phyloP scores from a whole-genome alignment of 768 basidiomycete genomes.

The Mycena metata region DNA sequence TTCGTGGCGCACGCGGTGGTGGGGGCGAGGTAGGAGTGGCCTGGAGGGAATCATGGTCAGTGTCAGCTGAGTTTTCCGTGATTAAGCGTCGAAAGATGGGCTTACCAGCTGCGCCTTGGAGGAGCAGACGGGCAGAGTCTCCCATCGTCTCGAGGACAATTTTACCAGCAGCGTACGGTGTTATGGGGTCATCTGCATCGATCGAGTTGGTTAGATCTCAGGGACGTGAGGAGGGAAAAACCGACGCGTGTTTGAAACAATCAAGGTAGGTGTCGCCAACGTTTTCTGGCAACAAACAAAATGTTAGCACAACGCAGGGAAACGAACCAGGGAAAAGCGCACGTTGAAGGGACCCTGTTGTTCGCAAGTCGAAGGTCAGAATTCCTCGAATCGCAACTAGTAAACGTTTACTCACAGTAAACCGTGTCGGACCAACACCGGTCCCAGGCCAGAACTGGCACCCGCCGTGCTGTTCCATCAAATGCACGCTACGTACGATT shows the following conservation, averaged over 20 bases:
- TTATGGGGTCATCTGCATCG: slow-evolving; percentile 33
- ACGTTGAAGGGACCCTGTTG: slow-evolving; percentile 36
- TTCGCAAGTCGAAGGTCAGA: background rate
- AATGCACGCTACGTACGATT: slow-evolving; percentile 33
- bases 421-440: slow-evolving; percentile 31
- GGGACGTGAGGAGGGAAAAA: background rate
- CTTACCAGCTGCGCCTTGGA: slow-evolving; percentile 32
- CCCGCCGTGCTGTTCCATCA: slow-evolving; percentile 40
- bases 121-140: slow-evolving; percentile 32
- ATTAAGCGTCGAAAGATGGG: too few species aligned
- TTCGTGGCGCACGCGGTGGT: slow-evolving; percentile 25
- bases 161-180: slow-evolving; percentile 29
- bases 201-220: background rate
- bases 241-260: slow-evolving; percentile 33
- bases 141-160: slow-evolving; percentile 32
- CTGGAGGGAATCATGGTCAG: background rate
- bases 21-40: slow-evolving; percentile 35
- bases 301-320: too few species aligned
- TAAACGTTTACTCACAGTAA: slow-evolving; percentile 14
- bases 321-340: too few species aligned
- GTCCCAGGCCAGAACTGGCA: slow-evolving; percentile 39
- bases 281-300: too few species aligned
- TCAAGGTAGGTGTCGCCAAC: slow-evolving; percentile 31
- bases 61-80: too few species aligned
- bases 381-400: too few species aligned